A percentile compares a stretch with the other conserved stretches of the same genome.
These are phyloP conservation scores for Boletales sp. DNA, from an alignment of 768 basidiomycete species.

Conservation along the genomic window DNA sequence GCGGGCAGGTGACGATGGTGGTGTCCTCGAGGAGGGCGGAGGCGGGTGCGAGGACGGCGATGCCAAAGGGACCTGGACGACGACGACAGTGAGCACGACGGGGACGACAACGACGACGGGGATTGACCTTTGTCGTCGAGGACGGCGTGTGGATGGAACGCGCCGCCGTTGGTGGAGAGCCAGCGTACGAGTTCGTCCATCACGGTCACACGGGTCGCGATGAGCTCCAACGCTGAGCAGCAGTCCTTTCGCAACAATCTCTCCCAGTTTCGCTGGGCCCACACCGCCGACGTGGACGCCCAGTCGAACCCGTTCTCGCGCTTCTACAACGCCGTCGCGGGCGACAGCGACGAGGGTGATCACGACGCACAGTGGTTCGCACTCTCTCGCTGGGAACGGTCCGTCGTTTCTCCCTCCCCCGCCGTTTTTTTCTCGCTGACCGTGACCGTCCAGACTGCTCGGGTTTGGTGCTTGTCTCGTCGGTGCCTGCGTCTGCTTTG, in stretches of 20 bases:
- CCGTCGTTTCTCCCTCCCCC: background rate
- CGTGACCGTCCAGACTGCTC: slow-evolving; percentile 52
- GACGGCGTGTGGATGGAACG: slow-evolving; percentile 44
- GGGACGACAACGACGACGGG: no score
- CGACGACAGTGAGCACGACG: slow-evolving; percentile 8
- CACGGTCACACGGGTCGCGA: no score
- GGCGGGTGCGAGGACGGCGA: slow-evolving; percentile 46
- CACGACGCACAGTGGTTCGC: slow-evolving; percentile 97
- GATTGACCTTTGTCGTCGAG: slow-evolving; percentile 47
- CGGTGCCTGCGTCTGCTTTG: slow-evolving; percentile 92
- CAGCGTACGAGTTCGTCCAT: slow-evolving; percentile 43
- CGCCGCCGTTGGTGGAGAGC: slow-evolving; percentile 47
- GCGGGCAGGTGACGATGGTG: slow-evolving; percentile 64
- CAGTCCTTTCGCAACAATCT: slow-evolving; percentile 71
- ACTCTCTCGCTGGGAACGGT: slow-evolving; percentile 92
- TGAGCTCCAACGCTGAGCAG: slow-evolving; percentile 33
- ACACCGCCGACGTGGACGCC: slow-evolving; percentile 69
- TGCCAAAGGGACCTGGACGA: slow-evolving; percentile 41
- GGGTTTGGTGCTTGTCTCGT: slow-evolving; percentile 88
- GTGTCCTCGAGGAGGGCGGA: slow-evolving; percentile 42
- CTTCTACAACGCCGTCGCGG: slow-evolving; percentile 83
- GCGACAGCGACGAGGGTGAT: slow-evolving; percentile 79
- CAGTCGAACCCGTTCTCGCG: slow-evolving; percentile 75
- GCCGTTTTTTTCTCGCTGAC: no score
- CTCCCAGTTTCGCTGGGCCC: slow-evolving; percentile 85